Conservation (phyloP, 148 eudicot species). For the Rhododendron vialii region DNA sequence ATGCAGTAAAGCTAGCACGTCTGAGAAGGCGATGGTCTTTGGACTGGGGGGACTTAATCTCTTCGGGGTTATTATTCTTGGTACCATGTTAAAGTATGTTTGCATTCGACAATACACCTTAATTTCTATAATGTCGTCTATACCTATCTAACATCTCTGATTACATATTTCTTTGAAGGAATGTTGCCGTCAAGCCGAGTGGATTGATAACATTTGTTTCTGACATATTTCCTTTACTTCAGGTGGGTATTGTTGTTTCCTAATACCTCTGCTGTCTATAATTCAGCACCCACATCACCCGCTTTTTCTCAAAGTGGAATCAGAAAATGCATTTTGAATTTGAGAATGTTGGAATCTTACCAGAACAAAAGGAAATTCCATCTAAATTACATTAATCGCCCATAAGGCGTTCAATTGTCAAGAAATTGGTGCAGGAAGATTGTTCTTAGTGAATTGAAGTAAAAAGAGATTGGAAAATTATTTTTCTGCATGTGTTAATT, state of each 20-base stretch:
- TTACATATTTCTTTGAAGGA: constrained; percentile 41
- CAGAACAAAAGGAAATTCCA: not conserved
- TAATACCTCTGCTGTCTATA: not conserved
- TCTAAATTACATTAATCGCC: not conserved
- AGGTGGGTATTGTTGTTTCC: constrained; percentile 46
- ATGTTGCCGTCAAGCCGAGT: constrained; percentile 46
- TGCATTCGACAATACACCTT: constrained; percentile 11
- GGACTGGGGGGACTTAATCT: constrained; percentile 90
- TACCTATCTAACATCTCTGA: constrained; percentile 19
- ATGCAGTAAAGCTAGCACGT: constrained; percentile 69
- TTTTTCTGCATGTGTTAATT: not conserved
- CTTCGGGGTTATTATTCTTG: constrained; percentile 80
- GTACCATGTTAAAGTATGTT: constrained; percentile 75
- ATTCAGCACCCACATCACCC: not conserved
- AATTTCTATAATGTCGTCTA: not conserved
- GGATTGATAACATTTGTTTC: constrained; percentile 75
- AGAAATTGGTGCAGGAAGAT: not conserved
- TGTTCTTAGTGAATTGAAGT: not conserved
- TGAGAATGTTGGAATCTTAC: not conserved
- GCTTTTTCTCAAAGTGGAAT: not conserved
- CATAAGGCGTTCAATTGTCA: not conserved
- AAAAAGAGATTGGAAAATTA: not conserved
- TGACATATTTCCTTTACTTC: constrained; percentile 75
- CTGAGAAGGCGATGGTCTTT: constrained; percentile 85
- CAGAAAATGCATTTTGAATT: not conserved